Base-by-base conservation (phyloP, 768 basidiomycete species). In the Dendrothele bispora region DNA sequence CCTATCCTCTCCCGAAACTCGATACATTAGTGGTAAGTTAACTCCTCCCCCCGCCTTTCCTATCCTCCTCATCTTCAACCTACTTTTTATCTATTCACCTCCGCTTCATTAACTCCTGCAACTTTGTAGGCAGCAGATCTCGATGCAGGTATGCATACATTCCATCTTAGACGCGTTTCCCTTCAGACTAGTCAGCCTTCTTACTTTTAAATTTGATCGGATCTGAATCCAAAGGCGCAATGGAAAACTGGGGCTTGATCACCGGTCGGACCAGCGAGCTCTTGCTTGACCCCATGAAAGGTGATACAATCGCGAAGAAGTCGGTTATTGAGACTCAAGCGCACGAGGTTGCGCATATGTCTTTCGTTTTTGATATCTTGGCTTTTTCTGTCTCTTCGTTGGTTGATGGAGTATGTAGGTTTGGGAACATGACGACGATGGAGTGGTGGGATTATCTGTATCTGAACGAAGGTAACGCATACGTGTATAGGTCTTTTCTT, bases 181-280 rank as follows among this genome's bases (percentile, higher is more conserved):
- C 24, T 35, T 35, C 46, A 26, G 30, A 43, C 26, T 32, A 21
- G 29, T 17, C 22, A 8, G 29, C 43, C 30, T 21, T 18, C 24
- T 22, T 41, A 17, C 15, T 28, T 24, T 41, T 43, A 34, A 17
- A 34, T 42, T 25, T 43, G 57, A n/a, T n/a, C n/a, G n/a, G n/a
- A n/a, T n/a, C n/a, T n/a, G n/a, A n/a, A n/a, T n/a, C 37, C 43
- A n/a, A 55, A 73, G 80, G 85, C 29, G 77, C 78, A 5, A 84
- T 86, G 86, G 85, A 88, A 61, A 84, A 83, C 60, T 83, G 79
- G 80, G 83, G 83, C 12, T 62, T 88, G 36, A 87, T 88, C 61
- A 85, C 80, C 11, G 86, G 86, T 14, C 67, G 86, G 25, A 85
- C 84, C 2, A 72, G 68, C 15, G 80, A 78, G 8, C 85, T 82